phyloP scores from a whole-genome alignment of 2,329 filamentous ascomycete genomes.

The Zymoseptoria passerinii region DNA sequence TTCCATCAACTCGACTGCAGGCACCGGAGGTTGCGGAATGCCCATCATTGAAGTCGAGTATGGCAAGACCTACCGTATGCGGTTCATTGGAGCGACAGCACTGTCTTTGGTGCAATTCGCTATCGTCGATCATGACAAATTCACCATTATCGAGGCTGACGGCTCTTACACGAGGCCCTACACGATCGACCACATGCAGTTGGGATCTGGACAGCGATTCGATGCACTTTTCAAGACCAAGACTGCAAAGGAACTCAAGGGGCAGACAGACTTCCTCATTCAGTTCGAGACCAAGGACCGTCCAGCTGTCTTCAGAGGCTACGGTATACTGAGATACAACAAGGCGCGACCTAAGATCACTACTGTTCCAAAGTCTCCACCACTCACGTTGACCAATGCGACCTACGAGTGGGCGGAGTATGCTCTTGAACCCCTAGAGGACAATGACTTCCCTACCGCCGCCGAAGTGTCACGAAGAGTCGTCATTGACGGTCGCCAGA shows the following conservation, averaged over 20 bases:
- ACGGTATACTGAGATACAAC: constrained; percentile 43
- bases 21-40: constrained; percentile 14
- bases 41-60: constrained; percentile 52
- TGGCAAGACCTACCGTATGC: constrained; percentile 52
- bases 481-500: constrained; percentile 23
- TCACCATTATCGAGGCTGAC: constrained; percentile 55
- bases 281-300: constrained; percentile 46
- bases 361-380: constrained; percentile 15
- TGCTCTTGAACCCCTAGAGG: constrained; percentile 28
- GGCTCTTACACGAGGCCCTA: constrained; percentile 44
- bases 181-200: constrained; percentile 44
- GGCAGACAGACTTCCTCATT: constrained; percentile 36
- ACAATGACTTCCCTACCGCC: constrained; percentile 28
- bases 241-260: constrained; percentile 36
- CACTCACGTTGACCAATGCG: constrained; percentile 27
- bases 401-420: constrained; percentile 34
- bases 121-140: constrained; percentile 48
- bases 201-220: constrained; percentile 54
- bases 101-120: constrained; percentile 48
- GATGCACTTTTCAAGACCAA: constrained; percentile 50
- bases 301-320: constrained; percentile 39
- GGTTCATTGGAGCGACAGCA: constrained; percentile 51
- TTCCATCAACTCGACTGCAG: constrained; percentile 12
- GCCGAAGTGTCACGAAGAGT: constrained; percentile 30
- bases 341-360: constrained; percentile 13